Evolutionary conservation across 1,284 basidiomycete species (phyloP), one percentile per base, ranked within the genome.

Genomic region (Termitomyces sp.): DNA sequence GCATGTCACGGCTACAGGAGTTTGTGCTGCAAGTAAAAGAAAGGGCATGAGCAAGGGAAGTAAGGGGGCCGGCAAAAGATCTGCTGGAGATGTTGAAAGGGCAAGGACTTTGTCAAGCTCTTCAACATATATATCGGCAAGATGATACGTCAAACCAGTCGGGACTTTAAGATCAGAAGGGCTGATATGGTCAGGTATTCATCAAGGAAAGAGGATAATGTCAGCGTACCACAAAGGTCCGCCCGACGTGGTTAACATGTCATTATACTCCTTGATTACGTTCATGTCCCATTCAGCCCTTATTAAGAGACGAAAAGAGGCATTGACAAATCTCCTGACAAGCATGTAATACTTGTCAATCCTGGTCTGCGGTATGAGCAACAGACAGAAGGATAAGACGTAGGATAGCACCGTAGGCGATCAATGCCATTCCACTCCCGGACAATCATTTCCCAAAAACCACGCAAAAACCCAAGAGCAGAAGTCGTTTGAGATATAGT

Each of bases 331-430:
- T 56, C 90, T 80, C 50, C 96, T 81, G 58, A 98, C 86, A 50
- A 99, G 86, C 82, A 98, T 85, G 68, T 96, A 95, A 70, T 92
- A 99, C 70, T 99, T 99, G 81, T 98, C 94, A 68, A 97, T 87
- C 62, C 94, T 95, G 67, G 67, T 8, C 28, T 38, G 9, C 42
- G 44, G n/a, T 19, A 44, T 45, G n/a, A 52, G 58, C 46, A 42
- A 43, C 6, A 19, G 43, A 36, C 42, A 53, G 26, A 8, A 8
- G 50, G 33, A 45, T 28, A 36, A 48, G 47, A 17, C 4, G 3
- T n/a, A 33, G 15, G 36, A 46, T 36, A 74, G 59, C 54, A 95
- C 94, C 94, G 76, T 65, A 95, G 75, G 52, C 92, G 80, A 67
- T 99, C 96, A 53, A 99, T 88, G 1, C 92, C 91, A 54, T 78